Base-by-base conservation (phyloP, 768 basidiomycete genomes). In the Mycena floridula region DNA sequence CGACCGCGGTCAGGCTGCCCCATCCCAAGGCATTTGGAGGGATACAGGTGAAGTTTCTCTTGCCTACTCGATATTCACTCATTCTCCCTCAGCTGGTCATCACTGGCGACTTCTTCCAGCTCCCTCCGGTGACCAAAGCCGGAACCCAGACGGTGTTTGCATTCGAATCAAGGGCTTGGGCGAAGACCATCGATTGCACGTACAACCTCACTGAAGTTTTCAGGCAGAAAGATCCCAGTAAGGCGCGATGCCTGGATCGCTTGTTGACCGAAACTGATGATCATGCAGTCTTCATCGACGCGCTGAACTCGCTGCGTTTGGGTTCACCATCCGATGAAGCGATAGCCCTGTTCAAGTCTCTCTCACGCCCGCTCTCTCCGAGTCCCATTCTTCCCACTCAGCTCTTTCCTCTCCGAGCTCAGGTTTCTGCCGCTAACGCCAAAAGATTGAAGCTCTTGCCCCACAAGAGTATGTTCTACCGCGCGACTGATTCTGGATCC, bases 81-180 rank as follows among this genome's bases (percentile, higher is more conserved):
- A 38, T 38, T 15, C 7, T 44, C 24, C 16, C 30, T 13, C 55
- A 85, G 80, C 65, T 89, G 27, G 66, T 89, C 37, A 73, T 89
- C 23, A 86, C 85, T 1, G 88, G 88, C 16, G 88, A 90, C 60
- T 90, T 89, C 65, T 89, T 89, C 65, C 87, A 90, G 60, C 72
- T 90, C 2, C 88, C 88, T 1, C 88, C 88, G 1, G 85, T 89
- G 4, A 63, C 67, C 3, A 85, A 77, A 55, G 71, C 71, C 27
- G 51, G 50, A 5, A 58, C 56, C 1, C 43, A 56, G 26, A 70
- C 81, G 15, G 76, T 74, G 42, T 89, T 89, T 50, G 82, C 82
- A 3, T 90, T 90, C 56, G 85, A 90, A 52, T 83, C 82, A 0
- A 61, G 70, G 18, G 61, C 62, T 42, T 89, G 88, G 89, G 61